phyloP scores from a whole-genome alignment of 2,329 filamentous ascomycete species.

The Myriosclerotinia duriaeana region DNA sequence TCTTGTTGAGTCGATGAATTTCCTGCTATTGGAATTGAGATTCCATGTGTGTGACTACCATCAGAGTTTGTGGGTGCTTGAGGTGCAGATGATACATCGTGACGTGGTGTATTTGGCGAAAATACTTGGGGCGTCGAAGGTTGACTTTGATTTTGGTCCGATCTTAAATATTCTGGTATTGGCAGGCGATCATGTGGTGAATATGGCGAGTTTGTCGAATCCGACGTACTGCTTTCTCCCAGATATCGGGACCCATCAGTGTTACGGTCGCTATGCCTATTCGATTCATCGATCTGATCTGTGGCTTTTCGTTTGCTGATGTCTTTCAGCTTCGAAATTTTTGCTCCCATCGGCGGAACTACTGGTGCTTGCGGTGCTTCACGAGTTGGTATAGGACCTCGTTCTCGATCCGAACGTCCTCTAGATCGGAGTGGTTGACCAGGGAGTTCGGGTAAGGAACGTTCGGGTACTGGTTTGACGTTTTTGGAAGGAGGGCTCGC shows the following conservation, averaged over 20 bases:
- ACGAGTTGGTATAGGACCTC: constrained; percentile 36
- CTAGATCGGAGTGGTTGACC: constrained; percentile 29
- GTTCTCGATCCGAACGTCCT: constrained; percentile 30
- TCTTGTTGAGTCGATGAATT: background rate
- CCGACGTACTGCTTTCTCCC: background rate
- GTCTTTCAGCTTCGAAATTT: constrained; percentile 37
- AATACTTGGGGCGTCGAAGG: constrained; percentile 29
- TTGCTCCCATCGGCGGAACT: constrained; percentile 35
- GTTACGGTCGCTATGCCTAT: background rate
- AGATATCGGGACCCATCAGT: background rate
- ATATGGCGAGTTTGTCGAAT: background rate
- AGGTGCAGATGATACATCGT: constrained; percentile 21
- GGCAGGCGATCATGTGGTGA: constrained; percentile 28
- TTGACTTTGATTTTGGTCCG: constrained; percentile 28
- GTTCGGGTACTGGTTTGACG: constrained; percentile 27
- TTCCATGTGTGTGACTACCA: constrained; percentile 23
- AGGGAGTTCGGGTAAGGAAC: constrained; percentile 28
- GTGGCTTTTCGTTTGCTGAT: constrained; percentile 32
- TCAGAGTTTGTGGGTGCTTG: constrained; percentile 32
- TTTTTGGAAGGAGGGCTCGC: constrained; percentile 33
- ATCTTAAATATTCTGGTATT: constrained; percentile 35
- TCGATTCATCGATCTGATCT: constrained; percentile 23
- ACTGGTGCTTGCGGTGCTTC: constrained; percentile 36
- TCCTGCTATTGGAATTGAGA: constrained; percentile 1
- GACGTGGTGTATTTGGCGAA: constrained; percentile 34